Evolutionary conservation across 306 rosid species (phyloP).

Genomic region (Trifolium subterraneum): DNA sequence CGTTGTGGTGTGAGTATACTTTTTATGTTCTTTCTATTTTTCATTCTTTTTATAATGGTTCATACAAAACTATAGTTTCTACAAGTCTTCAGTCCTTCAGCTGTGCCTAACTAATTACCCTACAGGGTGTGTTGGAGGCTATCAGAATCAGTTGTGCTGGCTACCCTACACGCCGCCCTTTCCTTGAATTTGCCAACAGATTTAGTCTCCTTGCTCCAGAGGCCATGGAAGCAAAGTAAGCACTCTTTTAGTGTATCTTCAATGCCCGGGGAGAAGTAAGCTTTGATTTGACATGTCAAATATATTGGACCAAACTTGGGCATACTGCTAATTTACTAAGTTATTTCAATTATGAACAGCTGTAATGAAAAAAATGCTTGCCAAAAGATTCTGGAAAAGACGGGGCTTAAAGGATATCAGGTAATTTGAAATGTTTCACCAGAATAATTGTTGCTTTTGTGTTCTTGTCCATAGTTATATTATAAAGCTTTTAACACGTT

Average conservation of each 20-base stretch:
- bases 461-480: constrained; percentile 24
- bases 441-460: constrained; percentile 13
- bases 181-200: constrained; percentile 85
- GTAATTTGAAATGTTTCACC: constrained; percentile 53
- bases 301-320: constrained; percentile 37
- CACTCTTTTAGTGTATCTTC: constrained; percentile 42
- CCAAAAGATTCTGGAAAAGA: constrained; percentile 83
- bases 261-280: constrained; percentile 26
- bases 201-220: constrained; percentile 90
- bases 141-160: constrained; percentile 99
- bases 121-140: constrained; percentile 98
- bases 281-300: constrained; percentile 29
- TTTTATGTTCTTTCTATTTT: constrained; percentile 39
- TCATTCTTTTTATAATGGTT: constrained; percentile 41
- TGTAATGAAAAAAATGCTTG: constrained; percentile 78
- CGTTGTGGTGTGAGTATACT: constrained; percentile 96
- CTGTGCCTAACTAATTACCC: constrained; percentile 36
- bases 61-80: constrained; percentile 30
- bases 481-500: constrained; percentile 18
- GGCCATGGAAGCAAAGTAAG: constrained; percentile 76
- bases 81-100: constrained; percentile 25
- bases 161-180: constrained; percentile 92
- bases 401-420: constrained; percentile 94
- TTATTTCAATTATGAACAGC: constrained; percentile 58
- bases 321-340: constrained; percentile 41